Evolutionary conservation across 1,139 yeast species (phyloP).

Genomic region (Suhomyces taliae): DNA sequence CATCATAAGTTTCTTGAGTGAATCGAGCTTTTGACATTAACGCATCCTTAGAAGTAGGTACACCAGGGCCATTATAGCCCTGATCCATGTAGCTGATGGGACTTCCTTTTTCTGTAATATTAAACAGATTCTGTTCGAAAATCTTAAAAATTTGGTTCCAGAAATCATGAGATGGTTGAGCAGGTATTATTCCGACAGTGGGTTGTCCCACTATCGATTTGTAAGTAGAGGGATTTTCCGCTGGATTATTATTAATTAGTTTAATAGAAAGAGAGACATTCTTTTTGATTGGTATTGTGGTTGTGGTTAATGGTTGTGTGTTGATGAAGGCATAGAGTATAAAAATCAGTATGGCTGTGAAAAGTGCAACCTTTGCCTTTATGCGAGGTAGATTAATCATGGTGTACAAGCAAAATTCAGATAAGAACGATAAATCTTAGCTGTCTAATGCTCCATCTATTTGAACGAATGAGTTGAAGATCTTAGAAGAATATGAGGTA

Average conservation of each 20-base stretch:
- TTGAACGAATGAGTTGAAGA: too few species aligned
- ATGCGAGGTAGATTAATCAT: slow-evolving; percentile 9
- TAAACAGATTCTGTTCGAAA: slow-evolving; percentile 14
- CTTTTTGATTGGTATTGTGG: slow-evolving; percentile 7
- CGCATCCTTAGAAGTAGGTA: slow-evolving; percentile 25
- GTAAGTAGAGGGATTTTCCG: slow-evolving; percentile 1
- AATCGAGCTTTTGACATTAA: slow-evolving; percentile 32
- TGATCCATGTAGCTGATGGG: slow-evolving; percentile 26
- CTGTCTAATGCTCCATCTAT: background rate
- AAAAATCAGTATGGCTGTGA: slow-evolving; percentile 3
- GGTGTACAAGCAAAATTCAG: background rate
- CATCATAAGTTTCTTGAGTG: slow-evolving; percentile 22
- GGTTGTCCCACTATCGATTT: slow-evolving; percentile 8
- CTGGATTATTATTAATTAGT: slow-evolving; percentile 2
- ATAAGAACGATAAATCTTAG: background rate
- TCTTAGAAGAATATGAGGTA: too few species aligned
- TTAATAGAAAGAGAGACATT: slow-evolving; percentile 6
- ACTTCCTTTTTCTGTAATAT: slow-evolving; percentile 12
- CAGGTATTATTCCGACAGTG: slow-evolving; percentile 6
- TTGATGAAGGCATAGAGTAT: slow-evolving; percentile 3
- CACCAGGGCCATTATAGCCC: slow-evolving; percentile 23
- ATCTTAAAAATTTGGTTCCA: slow-evolving; percentile 18
- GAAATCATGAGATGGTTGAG: slow-evolving; percentile 14
- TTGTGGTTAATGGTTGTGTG: slow-evolving; percentile 3
- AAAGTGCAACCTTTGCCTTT: slow-evolving; percentile 6